Base-by-base conservation (phyloP, 2,329 filamentous ascomycete genomes). In the Nemania sp. region DNA sequence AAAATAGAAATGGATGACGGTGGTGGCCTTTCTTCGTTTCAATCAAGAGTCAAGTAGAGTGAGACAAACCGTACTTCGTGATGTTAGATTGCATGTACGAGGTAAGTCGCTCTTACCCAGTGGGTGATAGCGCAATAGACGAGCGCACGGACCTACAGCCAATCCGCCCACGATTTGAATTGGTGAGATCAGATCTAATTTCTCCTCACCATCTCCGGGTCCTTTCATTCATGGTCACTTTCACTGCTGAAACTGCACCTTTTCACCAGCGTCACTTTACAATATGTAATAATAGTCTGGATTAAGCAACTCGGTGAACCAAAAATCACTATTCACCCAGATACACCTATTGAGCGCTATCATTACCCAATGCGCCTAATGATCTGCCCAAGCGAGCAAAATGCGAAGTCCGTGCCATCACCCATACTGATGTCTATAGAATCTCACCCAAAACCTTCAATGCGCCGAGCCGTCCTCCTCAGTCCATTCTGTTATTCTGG, bases 401-500 rank as follows among this genome's bases (percentile, higher is more conserved):
- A 20, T 19, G 17, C 28, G 11, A 40, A 36, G n/a, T 20, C 26
- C 31, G 37, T 14, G 14, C 24, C 31, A 48, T 49, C 24, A 31
- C 6, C 33, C 31, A 36, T 36, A 26, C 36, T 24, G 20, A 48
- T 20, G 22, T 39, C 22, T 37, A 42, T 42, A 31, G 49, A 48
- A 39, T 17, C 31, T 14, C n/a, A 19, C 24, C 43, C 36, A 40
- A 52, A 42, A 24, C 45, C 23, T 34, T 20, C 22, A 50, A 62
- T 62, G 60, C 60, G 60, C 57, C 61, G 61, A 66, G 64, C 64
- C 55, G 39, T 67, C 65, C 61, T 67, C 56, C 64, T 60, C 62
- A 40, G 34, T 34, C 59, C 57, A 58, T 47, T 6, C 46, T 33
- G 11, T 52, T 28, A 26, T 20, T 36, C 41, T 57, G 58, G 61